Evolutionary conservation across 2,329 filamentous ascomycete genomes (phyloP), one percentile per base, ranked within the genome.

Genomic region (Penicillium concentricum): DNA sequence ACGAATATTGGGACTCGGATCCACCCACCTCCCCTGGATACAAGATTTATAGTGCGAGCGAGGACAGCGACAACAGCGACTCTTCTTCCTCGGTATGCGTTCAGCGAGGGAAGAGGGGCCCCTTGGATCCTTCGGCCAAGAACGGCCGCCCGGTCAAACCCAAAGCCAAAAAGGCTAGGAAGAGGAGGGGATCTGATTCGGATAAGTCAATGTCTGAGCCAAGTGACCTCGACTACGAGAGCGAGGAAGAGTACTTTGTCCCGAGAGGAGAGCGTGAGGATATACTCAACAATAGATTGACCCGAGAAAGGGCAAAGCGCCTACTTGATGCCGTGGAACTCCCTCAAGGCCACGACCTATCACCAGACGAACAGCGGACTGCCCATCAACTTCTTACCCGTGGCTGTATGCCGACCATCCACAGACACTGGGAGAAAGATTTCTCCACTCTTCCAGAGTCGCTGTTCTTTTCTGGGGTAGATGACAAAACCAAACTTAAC

Each of bases 391-490:
- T 76, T 86, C 30, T 76, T 77, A 6, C 78, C 81, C 81, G 83
- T 41, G 83, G 84, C 16, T 80, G 79, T 51, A 83, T 85, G 69
- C 80, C 84, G 10, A 68, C 86, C 1, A 66, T 86, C 13, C 81
- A 82, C 2, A 67, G 69, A 13, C 72, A 73, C 58, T 85, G 82
- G 82, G 72, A 75, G 43, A 68, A 77, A 48, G 82, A 85, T 60
- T 84, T 85, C 59, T 70, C 72, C 9, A 83, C 79, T 16, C 66
- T 86, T 15, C 83, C 83, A 2, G 74, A 78, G 9, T 73, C 76
- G 9, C 68, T 86, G 2, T 86, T 86, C 69, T 76, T 78, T 9
- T 34, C 60, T 10, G 51, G 46, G 1, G 61, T 41, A 10, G 42
- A 50, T 15, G 38, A 52, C 6, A 28, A 47, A 13, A 7, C n/a